These are phyloP conservation scores for Colletotrichum siamense DNA, from an alignment of 2,329 filamentous ascomycete species.

Conservation along the genomic window DNA sequence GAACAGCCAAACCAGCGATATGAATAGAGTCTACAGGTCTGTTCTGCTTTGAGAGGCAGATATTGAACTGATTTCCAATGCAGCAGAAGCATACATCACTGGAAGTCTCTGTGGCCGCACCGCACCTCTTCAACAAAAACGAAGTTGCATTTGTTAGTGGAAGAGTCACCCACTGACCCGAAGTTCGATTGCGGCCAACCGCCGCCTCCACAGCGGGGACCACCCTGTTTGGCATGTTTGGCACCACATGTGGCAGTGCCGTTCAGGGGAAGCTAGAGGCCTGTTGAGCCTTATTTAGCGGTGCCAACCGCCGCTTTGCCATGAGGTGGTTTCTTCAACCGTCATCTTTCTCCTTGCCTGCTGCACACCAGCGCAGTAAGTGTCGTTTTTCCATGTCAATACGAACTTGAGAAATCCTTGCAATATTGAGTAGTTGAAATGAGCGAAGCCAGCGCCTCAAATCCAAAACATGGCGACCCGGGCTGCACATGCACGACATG, in stretches of 20 bases:
- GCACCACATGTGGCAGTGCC: not conserved
- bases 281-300: not conserved
- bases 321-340: not conserved
- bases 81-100: not conserved
- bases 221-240: not conserved
- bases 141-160: not conserved
- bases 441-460: not conserved
- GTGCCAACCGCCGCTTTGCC: not conserved
- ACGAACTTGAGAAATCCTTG: not conserved
- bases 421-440: not conserved
- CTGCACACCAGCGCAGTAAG: not conserved
- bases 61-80: not conserved
- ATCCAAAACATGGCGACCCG: not conserved
- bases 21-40: not conserved
- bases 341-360: not conserved
- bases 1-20: not conserved
- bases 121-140: not conserved
- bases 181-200: not conserved
- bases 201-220: not conserved
- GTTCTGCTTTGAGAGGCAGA: not conserved
- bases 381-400: not conserved
- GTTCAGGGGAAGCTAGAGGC: not conserved
- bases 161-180: not conserved
- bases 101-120: too few relatives aligned
- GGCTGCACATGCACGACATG: conserved; percentile 9